These are phyloP conservation scores for Zygosaccharomyces bailii DNA, from an alignment of 805 yeast genomes.

Conservation along the genomic window DNA sequence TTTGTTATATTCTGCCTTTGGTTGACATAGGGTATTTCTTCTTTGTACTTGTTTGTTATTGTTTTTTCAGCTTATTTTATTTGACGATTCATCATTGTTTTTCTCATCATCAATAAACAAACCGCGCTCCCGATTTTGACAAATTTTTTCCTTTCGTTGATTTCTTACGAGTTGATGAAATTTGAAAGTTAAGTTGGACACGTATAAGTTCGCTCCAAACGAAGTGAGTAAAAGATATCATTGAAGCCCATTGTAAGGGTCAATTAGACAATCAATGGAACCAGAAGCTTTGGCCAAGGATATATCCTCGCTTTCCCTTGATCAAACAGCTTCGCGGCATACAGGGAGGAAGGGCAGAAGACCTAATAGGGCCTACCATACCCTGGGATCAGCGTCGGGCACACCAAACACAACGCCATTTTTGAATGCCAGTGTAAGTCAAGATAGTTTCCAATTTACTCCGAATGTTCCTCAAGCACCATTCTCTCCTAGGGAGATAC, in stretches of 20 bases:
- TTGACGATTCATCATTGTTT: neutral
- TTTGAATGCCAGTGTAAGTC: slow-evolving; percentile 9
- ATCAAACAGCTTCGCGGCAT: slow-evolving; percentile 15
- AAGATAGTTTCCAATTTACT: slow-evolving; percentile 10
- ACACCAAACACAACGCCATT: slow-evolving; percentile 15
- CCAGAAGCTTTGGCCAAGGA: slow-evolving; percentile 20
- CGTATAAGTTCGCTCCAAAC: slow-evolving; percentile 1
- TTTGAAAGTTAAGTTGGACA: slow-evolving; percentile 5
- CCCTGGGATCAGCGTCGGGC: slow-evolving; percentile 18
- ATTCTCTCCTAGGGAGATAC: slow-evolving; percentile 15
- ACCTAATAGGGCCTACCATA: slow-evolving; percentile 34
- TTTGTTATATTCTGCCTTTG: neutral
- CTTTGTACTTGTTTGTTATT: neutral
- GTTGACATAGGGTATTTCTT: no score
- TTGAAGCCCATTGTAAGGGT: slow-evolving; percentile 1
- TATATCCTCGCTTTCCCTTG: slow-evolving; percentile 24
- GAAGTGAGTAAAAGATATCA: neutral
- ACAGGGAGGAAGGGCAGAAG: slow-evolving; percentile 27
- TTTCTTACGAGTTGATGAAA: neutral
- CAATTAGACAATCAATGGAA: slow-evolving; percentile 9
- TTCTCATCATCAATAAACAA: slow-evolving; percentile 2
- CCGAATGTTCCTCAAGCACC: slow-evolving; percentile 12
- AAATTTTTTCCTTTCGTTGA: slow-evolving; percentile 1
- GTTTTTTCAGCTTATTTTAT: neutral
- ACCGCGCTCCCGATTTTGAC: neutral